These are phyloP conservation scores for Leucocoprinus sp. DNA, from an alignment of 768 basidiomycete species.

Conservation along the genomic window DNA sequence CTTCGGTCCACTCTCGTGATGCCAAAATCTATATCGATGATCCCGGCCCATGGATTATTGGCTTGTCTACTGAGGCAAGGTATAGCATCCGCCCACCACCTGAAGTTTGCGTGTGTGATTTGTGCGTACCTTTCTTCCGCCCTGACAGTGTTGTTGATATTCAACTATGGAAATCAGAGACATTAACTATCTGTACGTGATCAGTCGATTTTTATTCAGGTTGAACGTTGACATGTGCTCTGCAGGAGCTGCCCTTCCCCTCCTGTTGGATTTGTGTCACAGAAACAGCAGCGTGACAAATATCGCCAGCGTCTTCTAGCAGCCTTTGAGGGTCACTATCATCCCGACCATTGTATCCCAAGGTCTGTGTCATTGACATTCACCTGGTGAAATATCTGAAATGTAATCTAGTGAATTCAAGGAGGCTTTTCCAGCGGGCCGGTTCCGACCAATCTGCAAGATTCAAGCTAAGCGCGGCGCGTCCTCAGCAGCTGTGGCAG, in stretches of 20 bases:
- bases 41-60: slow-evolving; percentile 95
- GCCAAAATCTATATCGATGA: slow-evolving; percentile 93
- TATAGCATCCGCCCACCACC: slow-evolving; percentile 66
- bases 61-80: slow-evolving; percentile 77
- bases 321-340: slow-evolving; percentile 81
- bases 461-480: slow-evolving; percentile 80
- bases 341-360: slow-evolving; percentile 81
- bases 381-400: slow-evolving; percentile 9
- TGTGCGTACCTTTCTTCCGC: slow-evolving; percentile 40
- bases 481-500: slow-evolving; percentile 75
- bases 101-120: slow-evolving; percentile 83
- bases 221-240: slow-evolving; percentile 10
- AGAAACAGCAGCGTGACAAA: slow-evolving; percentile 73
- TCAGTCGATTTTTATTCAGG: not conserved
- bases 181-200: slow-evolving; percentile 66
- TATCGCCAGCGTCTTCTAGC: slow-evolving; percentile 65
- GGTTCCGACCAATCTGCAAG: slow-evolving; percentile 86
- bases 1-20: slow-evolving; percentile 81
- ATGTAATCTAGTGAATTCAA: slow-evolving; percentile 71
- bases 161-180: slow-evolving; percentile 35
- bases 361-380: slow-evolving; percentile 31
- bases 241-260: slow-evolving; percentile 70
- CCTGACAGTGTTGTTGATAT: not conserved
- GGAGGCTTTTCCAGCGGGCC: slow-evolving; percentile 88
- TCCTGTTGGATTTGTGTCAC: slow-evolving; percentile 64